Base-by-base conservation (phyloP, 441 rosid species). In the Metrosideros polymorpha region DNA sequence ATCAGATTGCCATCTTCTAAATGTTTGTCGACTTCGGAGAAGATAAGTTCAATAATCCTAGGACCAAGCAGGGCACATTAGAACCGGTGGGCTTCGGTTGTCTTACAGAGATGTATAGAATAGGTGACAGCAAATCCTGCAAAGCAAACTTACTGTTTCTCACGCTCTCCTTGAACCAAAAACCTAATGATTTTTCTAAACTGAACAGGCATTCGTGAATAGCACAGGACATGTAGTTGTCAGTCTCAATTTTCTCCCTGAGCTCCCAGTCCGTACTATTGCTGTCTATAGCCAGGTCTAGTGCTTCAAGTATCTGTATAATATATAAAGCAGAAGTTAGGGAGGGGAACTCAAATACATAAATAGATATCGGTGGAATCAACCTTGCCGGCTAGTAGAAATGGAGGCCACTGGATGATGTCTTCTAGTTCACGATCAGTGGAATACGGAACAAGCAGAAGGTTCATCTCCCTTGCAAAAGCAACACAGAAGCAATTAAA, bases 231-330 rank as follows among this genome's bases (percentile, higher is more conserved):
- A 94, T 97, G 88, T 94, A 98, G 84, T 54, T 29, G 90, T 96
- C 99, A 84, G 83, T 86, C 75, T 88, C 96, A 87, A 98, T 96
- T 91, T 95, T 94, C 92, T 96, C 96, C 89, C 91, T 94, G 88
- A 98, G 96, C 94, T 98, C 99, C 87, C 91, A 91, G 85, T 94
- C 99, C 87, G 96, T 94, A 35, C 96, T 95, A 90, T 93, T 94
- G 89, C 99, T 96, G 90, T 96, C 99, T 90, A 96, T 98, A 47
- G 99, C 99, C 99, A 98, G 93, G 92, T 95, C 99, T 84, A 98
- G 87, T 18, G 99, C 99, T 88, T 94, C 94, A 85, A 99, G 98
- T 50, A 98, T 98, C 99, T 98, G 86, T 84, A 82, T 84, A 88
- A 84, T 75, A 86, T 43, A 85, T 18, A 87, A 30, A 85, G 79